These are phyloP conservation scores for Stachybotrys echinatus DNA, from an alignment of 2,329 filamentous ascomycete genomes.

Conservation along the genomic window DNA sequence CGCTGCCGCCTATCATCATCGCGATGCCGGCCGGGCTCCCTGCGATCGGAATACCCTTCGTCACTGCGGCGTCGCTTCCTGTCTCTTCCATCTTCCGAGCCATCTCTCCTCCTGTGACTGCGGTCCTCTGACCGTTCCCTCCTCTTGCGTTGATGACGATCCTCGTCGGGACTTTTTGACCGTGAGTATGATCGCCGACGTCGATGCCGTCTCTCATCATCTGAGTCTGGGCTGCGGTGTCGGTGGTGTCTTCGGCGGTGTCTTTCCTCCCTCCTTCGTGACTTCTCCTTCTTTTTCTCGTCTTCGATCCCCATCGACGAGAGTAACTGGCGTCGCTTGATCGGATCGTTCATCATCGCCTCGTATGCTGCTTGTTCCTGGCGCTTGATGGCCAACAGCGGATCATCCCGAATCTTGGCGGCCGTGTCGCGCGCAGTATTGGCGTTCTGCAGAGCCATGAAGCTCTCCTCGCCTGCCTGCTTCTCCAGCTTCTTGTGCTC, in stretches of 20 bases:
- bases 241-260: constrained; percentile 39
- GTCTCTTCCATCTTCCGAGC: constrained; percentile 13
- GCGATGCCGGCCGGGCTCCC: constrained; percentile 11
- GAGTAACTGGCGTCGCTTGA: constrained; percentile 62
- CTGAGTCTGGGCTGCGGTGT: constrained; percentile 36
- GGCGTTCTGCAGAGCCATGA: constrained; percentile 60
- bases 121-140: constrained; percentile 12
- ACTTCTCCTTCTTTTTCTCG: constrained; percentile 36
- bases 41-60: constrained; percentile 8
- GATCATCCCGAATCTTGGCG: constrained; percentile 83
- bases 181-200: constrained; percentile 41
- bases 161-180: constrained; percentile 34
- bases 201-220: constrained; percentile 32
- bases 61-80: constrained; percentile 10
- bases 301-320: constrained; percentile 54
- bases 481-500: constrained; percentile 81
- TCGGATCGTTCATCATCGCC: constrained; percentile 73
- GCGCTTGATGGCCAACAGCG: constrained; percentile 86
- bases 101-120: constrained; percentile 10
- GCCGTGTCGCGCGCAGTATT: constrained; percentile 76
- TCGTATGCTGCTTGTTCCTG: constrained; percentile 81
- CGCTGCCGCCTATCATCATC: constrained; percentile 17
- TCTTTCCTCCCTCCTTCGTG: constrained; percentile 21
- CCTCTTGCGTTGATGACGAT: constrained; percentile 11
- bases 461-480: constrained; percentile 53